Evolutionary conservation across 2,329 filamentous ascomycete genomes (phyloP), one percentile per base, ranked within the genome.

Genomic region (Nemania abortiva): DNA sequence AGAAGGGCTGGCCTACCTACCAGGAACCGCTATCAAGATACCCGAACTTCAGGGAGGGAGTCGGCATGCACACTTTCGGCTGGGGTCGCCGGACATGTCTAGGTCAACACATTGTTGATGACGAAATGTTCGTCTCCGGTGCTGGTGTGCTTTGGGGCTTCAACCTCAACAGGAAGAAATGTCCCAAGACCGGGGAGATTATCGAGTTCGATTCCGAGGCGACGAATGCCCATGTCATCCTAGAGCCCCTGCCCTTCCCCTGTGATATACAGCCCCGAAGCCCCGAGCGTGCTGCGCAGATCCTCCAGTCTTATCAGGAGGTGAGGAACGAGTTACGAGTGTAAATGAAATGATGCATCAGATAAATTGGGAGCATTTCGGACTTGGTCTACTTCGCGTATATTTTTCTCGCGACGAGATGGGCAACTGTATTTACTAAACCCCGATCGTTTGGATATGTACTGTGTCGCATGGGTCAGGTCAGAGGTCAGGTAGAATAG

Each of bases 11-110:
- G 84, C 89, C 89, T 0, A 90, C 89, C 0, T 91, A 87, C 80
- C 87, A 90, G 74, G 88, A 88, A 74, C 89, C 89, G 0, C 83
- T 91, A n/a, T 85, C 85, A 1, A 84, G 85, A 65, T 90, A 87
- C 74, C 89, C 90, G 18, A 89, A 86, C 77, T 85, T 91, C 75
- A 87, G 89, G 72, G 84, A 86, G 75, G 84, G 84, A 45, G 79
- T 81, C 1, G 85, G 85, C 45, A 88, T 90, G 85, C 86, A 89
- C 70, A 89, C 86, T 0, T 91, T 91, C 74, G 89, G 89, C 31
- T 91, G 85, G 82, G 89, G 89, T 39, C 87, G 89, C 52, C 84
- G 89, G 70, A 85, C 86, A 15, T 91, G 89, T 73, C 83, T 90
- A 4, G 89, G 89, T 5, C 87, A 89, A 79, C 86, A 86, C 63